Conservation (phyloP, 1,139 yeast genomes). For the Kodamaea derodonti region DNA sequence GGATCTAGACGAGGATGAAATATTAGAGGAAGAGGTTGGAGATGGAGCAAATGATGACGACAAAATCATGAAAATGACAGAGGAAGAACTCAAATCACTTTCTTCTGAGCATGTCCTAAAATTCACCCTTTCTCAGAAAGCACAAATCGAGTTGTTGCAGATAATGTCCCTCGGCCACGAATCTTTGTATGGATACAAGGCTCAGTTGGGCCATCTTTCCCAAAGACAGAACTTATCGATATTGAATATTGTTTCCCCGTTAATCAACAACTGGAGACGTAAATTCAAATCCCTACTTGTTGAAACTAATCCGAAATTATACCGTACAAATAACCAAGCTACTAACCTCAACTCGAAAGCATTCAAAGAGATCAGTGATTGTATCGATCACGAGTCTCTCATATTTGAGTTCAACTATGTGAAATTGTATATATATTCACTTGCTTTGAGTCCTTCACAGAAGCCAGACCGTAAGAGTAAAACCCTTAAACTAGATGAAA, state of each 20-base stretch:
- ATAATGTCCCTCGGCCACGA: constrained; percentile 83
- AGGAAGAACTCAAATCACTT: constrained; percentile 32
- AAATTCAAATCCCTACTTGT: constrained; percentile 55
- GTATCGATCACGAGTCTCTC: constrained; percentile 65
- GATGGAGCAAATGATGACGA: constrained; percentile 26
- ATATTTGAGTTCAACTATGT: constrained; percentile 83
- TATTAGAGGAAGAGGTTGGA: constrained; percentile 26
- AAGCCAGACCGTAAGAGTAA: constrained; percentile 17
- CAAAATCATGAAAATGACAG: constrained; percentile 31
- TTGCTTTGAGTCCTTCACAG: constrained; percentile 57
- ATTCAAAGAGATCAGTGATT: constrained; percentile 34
- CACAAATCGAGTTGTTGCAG: constrained; percentile 73
- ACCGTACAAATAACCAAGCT: constrained; percentile 26
- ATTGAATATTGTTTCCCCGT: constrained; percentile 68
- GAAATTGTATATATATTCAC: constrained; percentile 74
- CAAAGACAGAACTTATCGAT: constrained; percentile 71
- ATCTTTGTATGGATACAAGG: constrained; percentile 66
- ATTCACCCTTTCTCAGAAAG: constrained; percentile 66
- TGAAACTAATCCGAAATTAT: constrained; percentile 36
- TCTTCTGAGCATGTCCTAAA: constrained; percentile 24
- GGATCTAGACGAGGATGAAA: constrained; percentile 46
- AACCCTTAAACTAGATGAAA: constrained; percentile 60
- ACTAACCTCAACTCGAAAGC: constrained; percentile 33
- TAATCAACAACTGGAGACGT: constrained; percentile 73
- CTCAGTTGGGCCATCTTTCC: constrained; percentile 49